Evolutionary conservation across 2,329 filamentous ascomycete genomes (phyloP), one percentile per base, ranked within the genome.

Genomic region (Geosmithia flava): DNA sequence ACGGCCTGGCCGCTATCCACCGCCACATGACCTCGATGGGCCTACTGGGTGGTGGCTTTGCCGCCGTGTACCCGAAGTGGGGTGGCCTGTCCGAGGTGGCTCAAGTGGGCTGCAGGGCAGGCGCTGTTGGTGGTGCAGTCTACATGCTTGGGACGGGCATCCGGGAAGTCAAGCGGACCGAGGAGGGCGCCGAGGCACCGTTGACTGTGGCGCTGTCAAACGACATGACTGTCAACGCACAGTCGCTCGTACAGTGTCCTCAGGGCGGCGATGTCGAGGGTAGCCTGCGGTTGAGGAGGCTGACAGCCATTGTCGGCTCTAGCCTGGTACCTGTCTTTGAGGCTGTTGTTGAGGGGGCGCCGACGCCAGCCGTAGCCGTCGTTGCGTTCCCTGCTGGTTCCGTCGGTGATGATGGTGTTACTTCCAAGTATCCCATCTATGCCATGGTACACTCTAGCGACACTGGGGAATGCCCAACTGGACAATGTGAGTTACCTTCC

Each of bases 41-140:
- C 7, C 69, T 87, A 4, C 91, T 96, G 56, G 91, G 91, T 0
- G 78, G 85, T 45, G 89, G 91, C 10, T 97, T 97, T 61, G 87
- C 87, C 47, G 87, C 88, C 44, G 80, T 98, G 13, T 79, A 95
- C 54, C 84, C 90, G 20, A 96, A 95, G 71, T 98, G 89, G 83
- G 91, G 91, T 44, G 89, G 91, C 27, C 73, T 85, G 44, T 85
- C 88, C 30, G 91, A 98, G 65, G 80, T 97, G 51, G 81, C 86
- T 29, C 91, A 98, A 69, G 89, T 95, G 20, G 87, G 83, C 4
- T 97, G 93, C 62, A 85, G 91, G 55, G 88, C 91, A 40, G 82
- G 83, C 52, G 91, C 91, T 19, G 93, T 98, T 7, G 91, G 91
- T 37, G 93, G 93, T 45, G 87, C 83, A 11, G 78, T 94, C 3